These are phyloP conservation scores for Diplodia corticola DNA, from an alignment of 2,329 filamentous ascomycete genomes.

Conservation along the genomic window DNA sequence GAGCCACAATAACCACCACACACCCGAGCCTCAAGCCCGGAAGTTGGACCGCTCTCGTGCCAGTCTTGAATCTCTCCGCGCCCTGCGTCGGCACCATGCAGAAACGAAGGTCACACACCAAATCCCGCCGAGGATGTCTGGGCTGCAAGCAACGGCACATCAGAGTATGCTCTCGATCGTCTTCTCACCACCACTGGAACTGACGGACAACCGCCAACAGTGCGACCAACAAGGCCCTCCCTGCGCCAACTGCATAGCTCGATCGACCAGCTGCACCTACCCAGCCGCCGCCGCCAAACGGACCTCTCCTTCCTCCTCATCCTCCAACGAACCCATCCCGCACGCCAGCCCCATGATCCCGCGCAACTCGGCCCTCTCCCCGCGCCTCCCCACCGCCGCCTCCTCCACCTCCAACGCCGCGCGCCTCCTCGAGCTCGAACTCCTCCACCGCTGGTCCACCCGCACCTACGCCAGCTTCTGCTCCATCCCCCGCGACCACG, in stretches of 20 bases:
- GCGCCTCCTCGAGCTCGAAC: constrained; percentile 47
- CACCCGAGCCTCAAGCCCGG: too few species aligned
- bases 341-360: too few species aligned
- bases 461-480: constrained; percentile 45
- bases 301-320: too few species aligned
- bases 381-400: constrained; percentile 5
- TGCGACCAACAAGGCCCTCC: constrained; percentile 43
- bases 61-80: too few species aligned
- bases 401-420: background rate
- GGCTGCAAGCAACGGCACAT: constrained; percentile 45
- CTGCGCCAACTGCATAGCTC: constrained; percentile 38
- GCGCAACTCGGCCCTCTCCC: background rate
- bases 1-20: too few species aligned
- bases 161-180: constrained; percentile 34
- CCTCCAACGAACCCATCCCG: too few species aligned
- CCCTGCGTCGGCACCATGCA: constrained; percentile 1
- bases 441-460: constrained; percentile 56
- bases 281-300: background rate
- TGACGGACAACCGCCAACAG: constrained; percentile 24
- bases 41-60: too few species aligned
- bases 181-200: background rate
- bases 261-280: constrained; percentile 23
- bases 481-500: constrained; percentile 44
- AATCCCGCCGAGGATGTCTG: constrained; percentile 45
- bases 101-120: constrained; percentile 42